phyloP scores from a whole-genome alignment of 2,329 filamentous ascomycete genomes.

The Penicillium aurantiogriseum region DNA sequence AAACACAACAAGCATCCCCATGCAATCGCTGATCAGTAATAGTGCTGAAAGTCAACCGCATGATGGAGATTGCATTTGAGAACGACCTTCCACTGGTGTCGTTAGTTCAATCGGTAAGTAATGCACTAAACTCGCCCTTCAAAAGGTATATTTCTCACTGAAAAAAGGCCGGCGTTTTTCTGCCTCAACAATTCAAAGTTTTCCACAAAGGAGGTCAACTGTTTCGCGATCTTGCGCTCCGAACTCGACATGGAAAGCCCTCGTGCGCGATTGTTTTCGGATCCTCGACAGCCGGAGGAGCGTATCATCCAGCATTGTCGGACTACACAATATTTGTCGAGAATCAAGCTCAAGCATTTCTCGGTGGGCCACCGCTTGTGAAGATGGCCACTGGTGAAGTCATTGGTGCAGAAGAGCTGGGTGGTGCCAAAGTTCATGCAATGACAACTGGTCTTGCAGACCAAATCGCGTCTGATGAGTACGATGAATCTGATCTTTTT shows the following conservation, averaged over 20 bases:
- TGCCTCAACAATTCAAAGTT: conserved; percentile 48
- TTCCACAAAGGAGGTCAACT: conserved; percentile 47
- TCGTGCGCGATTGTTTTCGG: conserved; percentile 49
- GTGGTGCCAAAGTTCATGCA: conserved; percentile 45
- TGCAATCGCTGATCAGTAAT: neutral
- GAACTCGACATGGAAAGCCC: conserved; percentile 38
- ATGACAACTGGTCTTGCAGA: conserved; percentile 45
- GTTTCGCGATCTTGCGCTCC: conserved; percentile 43
- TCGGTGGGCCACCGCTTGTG: conserved; percentile 47
- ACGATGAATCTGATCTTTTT: conserved; percentile 1
- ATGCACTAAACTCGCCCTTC: too few relatives aligned
- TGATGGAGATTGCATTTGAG: conserved; percentile 40
- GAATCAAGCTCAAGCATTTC: conserved; percentile 46
- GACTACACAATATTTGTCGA: conserved; percentile 47
- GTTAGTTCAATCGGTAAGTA: conserved; percentile 39
- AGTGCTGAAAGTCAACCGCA: conserved; percentile 39
- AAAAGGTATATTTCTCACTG: too few relatives aligned
- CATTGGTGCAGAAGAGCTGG: conserved; percentile 43
- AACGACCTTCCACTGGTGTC: conserved; percentile 44
- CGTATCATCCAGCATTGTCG: conserved; percentile 44
- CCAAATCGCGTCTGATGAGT: conserved; percentile 46
- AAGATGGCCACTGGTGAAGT: conserved; percentile 49
- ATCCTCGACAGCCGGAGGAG: conserved; percentile 45
- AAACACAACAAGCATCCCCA: neutral
- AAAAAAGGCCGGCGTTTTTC: conserved; percentile 41